Conservation (phyloP, 768 basidiomycete species). For the Ramaria rubella region DNA sequence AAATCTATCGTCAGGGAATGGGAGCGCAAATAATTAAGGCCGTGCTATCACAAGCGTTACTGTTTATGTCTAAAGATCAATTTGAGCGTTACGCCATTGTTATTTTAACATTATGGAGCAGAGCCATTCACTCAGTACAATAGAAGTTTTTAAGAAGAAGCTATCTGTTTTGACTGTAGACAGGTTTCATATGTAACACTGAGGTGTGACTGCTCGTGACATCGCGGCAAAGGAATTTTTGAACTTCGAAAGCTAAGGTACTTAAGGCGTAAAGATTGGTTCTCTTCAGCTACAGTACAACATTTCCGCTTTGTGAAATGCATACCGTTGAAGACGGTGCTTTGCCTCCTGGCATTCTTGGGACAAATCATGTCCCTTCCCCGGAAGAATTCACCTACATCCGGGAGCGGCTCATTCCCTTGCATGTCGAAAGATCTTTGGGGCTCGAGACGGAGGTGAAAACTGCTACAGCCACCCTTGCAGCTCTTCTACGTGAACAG, state of each 20-base stretch:
- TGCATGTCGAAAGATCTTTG: not conserved
- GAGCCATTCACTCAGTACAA: too few species aligned
- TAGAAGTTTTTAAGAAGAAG: too few species aligned
- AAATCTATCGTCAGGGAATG: slow-evolving; percentile 62
- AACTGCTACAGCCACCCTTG: not conserved
- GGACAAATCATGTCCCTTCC: not conserved
- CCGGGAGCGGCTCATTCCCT: not conserved
- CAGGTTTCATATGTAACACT: too few species aligned
- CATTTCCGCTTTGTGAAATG: too few species aligned
- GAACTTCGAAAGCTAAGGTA: too few species aligned
- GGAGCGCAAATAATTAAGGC: slow-evolving; percentile 94
- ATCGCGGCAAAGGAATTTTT: too few species aligned
- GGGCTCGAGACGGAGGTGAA: not conserved
- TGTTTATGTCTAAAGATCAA: slow-evolving; percentile 97
- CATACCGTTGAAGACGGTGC: too few species aligned
- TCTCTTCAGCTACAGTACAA: too few species aligned
- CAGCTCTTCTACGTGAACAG: not conserved
- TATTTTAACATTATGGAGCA: slow-evolving; percentile 48
- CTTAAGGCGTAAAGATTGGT: too few species aligned
- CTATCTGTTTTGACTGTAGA: too few species aligned
- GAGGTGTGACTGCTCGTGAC: too few species aligned
- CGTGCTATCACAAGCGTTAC: slow-evolving; percentile 86
- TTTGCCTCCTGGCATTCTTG: not conserved
- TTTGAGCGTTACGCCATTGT: slow-evolving; percentile 84
- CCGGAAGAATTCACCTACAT: not conserved